These are phyloP conservation scores for Zoysia pacifica DNA, from an alignment of 176 grass and related monocot genomes.

Conservation along the genomic window DNA sequence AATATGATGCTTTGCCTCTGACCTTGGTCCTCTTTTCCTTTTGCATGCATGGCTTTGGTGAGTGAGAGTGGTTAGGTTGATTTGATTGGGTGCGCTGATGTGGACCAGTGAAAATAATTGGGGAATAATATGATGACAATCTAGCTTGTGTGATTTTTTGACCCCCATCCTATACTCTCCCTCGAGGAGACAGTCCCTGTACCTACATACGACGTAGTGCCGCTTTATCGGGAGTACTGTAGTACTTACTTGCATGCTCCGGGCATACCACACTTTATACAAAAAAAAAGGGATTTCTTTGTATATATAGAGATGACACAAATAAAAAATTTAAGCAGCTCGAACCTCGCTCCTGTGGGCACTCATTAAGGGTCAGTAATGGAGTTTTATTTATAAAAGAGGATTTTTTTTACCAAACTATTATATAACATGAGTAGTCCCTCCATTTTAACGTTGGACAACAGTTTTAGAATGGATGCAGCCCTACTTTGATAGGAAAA, in stretches of 20 bases:
- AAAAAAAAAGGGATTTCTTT: neutral
- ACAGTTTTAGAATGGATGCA: too few species aligned
- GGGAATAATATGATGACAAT: slow-evolving; percentile 52
- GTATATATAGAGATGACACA: neutral
- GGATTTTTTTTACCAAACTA: too few species aligned
- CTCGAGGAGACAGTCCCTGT: slow-evolving; percentile 10
- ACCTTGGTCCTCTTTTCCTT: neutral
- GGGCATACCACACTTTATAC: neutral
- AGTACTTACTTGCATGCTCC: neutral
- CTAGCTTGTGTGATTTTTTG: neutral
- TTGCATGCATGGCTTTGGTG: neutral
- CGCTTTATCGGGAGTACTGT: neutral
- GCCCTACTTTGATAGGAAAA: too few species aligned
- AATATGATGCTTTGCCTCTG: neutral
- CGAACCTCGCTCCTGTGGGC: neutral
- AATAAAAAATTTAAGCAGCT: neutral
- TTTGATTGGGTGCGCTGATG: neutral
- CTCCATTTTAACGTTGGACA: too few species aligned
- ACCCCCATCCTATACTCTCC: neutral
- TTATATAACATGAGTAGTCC: too few species aligned
- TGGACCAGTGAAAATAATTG: slow-evolving; percentile 30
- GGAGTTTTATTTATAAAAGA: too few species aligned
- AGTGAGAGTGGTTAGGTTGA: neutral
- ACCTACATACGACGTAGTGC: neutral
- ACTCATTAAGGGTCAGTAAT: too few species aligned